A percentile compares a stretch with the other conserved stretches of the same genome.
phyloP scores from a whole-genome alignment of 2,329 filamentous ascomycete species.

The Rutstroemia sp. region DNA sequence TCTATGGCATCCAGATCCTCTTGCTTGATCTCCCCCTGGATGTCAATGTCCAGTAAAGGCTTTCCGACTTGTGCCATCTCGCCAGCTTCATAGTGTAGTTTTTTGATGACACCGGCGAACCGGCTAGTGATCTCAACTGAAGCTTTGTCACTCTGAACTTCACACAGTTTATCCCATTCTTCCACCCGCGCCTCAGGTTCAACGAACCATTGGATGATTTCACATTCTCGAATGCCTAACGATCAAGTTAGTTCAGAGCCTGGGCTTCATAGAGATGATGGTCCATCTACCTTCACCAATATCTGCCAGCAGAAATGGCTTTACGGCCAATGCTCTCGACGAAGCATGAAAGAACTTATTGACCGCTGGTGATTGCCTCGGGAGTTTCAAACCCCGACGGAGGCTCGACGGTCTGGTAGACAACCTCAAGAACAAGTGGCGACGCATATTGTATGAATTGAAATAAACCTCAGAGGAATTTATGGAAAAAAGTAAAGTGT shows the following conservation, averaged over 20 bases:
- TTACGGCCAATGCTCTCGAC: constrained; percentile 42
- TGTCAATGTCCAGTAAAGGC: constrained; percentile 91
- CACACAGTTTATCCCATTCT: constrained; percentile 95
- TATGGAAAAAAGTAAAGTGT: not conserved
- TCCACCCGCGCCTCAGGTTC: constrained; percentile 91
- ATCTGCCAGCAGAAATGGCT: constrained; percentile 76
- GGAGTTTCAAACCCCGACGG: constrained; percentile 29
- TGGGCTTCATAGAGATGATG: not conserved
- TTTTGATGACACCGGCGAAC: constrained; percentile 93
- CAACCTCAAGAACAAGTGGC: constrained; percentile 43
- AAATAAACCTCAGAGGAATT: not conserved
- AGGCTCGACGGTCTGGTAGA: constrained; percentile 45
- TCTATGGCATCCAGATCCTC: constrained; percentile 44
- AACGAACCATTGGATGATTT: constrained; percentile 99
- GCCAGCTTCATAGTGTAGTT: constrained; percentile 88
- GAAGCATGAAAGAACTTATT: constrained; percentile 23
- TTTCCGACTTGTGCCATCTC: constrained; percentile 96
- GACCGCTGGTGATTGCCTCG: constrained; percentile 12
- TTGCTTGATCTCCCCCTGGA: constrained; percentile 65
- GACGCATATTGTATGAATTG: constrained; percentile 41
- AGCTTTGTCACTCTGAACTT: constrained; percentile 97
- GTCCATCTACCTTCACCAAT: constrained; percentile 67
- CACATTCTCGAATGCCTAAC: constrained; percentile 90
- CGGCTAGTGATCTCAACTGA: constrained; percentile 87
- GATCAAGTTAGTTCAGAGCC: constrained; percentile 3